Base-by-base conservation (phyloP, 228 moss, liverwort and hornwort species). In the Sphagnum fallax region DNA sequence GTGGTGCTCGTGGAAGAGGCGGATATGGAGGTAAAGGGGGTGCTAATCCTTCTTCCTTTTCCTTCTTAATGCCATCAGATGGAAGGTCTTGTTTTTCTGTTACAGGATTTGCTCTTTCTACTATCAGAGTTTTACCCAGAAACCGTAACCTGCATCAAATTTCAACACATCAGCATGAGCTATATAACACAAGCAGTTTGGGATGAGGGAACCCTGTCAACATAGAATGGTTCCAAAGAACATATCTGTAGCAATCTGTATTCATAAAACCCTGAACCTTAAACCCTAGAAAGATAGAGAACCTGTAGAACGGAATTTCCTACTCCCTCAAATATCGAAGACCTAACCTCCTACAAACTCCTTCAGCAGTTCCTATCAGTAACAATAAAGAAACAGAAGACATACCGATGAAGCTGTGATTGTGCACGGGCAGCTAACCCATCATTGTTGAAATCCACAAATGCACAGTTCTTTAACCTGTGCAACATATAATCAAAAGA, bases 401-500 rank as follows among this genome's bases (percentile, higher is more conserved):
- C 73, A 62, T 53, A 86, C 86, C 80, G 77, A 63, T 86, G 86
- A 71, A 86, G 70, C 65, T 86, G 86, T 13, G 73, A 82, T 65
- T 82, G 86, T 59, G 86, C 86, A 58, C 74, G 79, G 63, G 73
- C 82, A 75, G 82, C 79, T 73, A 82, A 77, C 52, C 71, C 76
- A 68, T 86, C 86, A 10, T 69, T 75, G 13, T 77, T 77, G 9
- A 79, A 86, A 67, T 86, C 86, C 70, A 82, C 67, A 73, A 86
- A 86, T 4, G 86, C 86, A 67, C 79, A 82, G 71, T 82, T 77
- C 73, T 86, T 86, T 75, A 86, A 18, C 77, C 86, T 86, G 75
- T 9, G 6, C 60, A 50, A 60, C 50, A 69, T n/a, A 65, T 32
- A 13, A 5, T 15, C 8, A 66, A 15, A 5, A 4, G 66, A 52